Base-by-base conservation (phyloP, 2,329 filamentous ascomycete species). In the Sclerotiophoma versabilis region DNA sequence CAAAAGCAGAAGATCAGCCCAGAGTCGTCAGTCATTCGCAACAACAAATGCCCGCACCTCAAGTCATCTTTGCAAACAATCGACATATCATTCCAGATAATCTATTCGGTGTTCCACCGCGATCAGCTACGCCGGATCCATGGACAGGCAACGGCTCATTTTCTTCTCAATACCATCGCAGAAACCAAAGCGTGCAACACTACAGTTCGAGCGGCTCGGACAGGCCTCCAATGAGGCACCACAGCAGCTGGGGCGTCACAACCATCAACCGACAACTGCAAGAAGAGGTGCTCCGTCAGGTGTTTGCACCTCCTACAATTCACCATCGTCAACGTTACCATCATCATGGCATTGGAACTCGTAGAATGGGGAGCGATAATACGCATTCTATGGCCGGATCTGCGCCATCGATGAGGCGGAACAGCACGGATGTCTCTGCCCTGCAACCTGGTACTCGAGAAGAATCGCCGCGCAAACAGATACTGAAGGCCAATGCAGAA, bases 1-100 rank as follows among this genome's bases (percentile, higher is more conserved):
- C 46, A 1, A 54, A 59, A 22, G 17, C 33, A 9, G 64, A 63
- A 46, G 65, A 68, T 25, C 62, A 59, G 29, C 66, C 66, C 26
- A 66, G 86, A 41, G 80, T 87, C 41, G 82, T 88, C 57, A 88
- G 86, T 68, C 92, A 96, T 72, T 96, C 91, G 11, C 83, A 96
- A 56, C 84, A 90, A 51, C 84, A 85, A 29, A 83, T 86, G 27
- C 84, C 89, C 19, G 86, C 96, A 25, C 93, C 93, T 2, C 93
- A 95, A 33, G 93, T 98, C 39, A 92, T 95, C 0, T 92, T 97
- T 57, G 91, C 93, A 68, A 93, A 97, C 72, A 98, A 98, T 71
- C 86, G 89, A 60, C 93, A 98, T 70, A 96, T 98, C 54, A 87
- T 97, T 34, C 93, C 93, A 1, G 87, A 91, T 38, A 91, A 90